These are phyloP conservation scores for Reutealis trisperma DNA, from an alignment of 345 rosid species.

Conservation along the genomic window DNA sequence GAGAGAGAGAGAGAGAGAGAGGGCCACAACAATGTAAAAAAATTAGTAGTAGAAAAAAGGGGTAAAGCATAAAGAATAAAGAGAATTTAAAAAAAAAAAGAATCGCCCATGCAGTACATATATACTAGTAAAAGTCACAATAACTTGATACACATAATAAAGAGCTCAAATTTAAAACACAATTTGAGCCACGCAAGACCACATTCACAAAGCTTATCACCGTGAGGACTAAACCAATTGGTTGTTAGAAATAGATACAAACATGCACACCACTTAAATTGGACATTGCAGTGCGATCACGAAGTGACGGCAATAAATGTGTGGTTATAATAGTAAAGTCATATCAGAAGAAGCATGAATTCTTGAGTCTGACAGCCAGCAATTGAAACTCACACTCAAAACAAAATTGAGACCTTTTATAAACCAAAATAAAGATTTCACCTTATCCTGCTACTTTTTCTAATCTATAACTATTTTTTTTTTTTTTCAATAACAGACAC, in stretches of 20 bases:
- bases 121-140: background rate
- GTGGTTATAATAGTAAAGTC: background rate
- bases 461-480: background rate
- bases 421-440: background rate
- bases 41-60: background rate
- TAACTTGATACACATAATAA: background rate
- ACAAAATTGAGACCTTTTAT: background rate
- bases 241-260: background rate
- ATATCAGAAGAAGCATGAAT: background rate
- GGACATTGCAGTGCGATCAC: background rate
- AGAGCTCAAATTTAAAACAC: background rate
- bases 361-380: background rate
- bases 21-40: background rate
- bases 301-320: background rate
- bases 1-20: background rate
- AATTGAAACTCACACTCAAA: background rate
- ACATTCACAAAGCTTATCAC: background rate
- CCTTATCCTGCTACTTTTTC: background rate
- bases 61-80: background rate
- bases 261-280: background rate
- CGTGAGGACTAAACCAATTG: background rate
- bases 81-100: background rate
- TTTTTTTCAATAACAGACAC: background rate
- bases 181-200: background rate
- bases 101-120: background rate